These are phyloP conservation scores for Herpetomonas samuelpessoai DNA, from an alignment of 208 protist genomes.

Conservation along the genomic window DNA sequence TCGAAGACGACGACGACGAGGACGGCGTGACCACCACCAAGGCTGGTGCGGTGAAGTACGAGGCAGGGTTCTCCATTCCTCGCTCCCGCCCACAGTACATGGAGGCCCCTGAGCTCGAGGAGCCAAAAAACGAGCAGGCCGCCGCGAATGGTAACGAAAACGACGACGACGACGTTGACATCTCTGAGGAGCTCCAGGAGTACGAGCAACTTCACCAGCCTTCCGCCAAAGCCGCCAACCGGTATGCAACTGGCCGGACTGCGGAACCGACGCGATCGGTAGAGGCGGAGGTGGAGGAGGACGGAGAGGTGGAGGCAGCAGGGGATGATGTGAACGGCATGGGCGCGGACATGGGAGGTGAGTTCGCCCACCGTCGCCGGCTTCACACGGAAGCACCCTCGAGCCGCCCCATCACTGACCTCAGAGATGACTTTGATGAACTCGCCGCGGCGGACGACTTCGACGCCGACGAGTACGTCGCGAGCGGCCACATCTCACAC, in stretches of 20 bases:
- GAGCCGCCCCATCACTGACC: not conserved
- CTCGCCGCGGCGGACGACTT: not conserved
- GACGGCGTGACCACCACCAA: conserved; percentile 4
- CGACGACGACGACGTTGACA: conserved; percentile 30
- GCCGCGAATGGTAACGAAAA: conserved; percentile 29
- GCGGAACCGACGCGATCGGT: conserved; percentile 11
- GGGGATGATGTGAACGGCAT: too few relatives aligned
- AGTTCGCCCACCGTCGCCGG: not conserved
- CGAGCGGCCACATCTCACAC: not conserved
- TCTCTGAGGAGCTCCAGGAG: conserved; percentile 24
- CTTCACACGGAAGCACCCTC: not conserved
- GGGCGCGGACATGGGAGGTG: too few relatives aligned
- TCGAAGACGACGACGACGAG: not conserved
- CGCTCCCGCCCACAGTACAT: conserved; percentile 27
- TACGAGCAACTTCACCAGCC: conserved; percentile 29
- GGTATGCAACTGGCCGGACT: conserved; percentile 1
- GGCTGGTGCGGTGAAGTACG: conserved; percentile 2
- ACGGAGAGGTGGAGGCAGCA: too few relatives aligned
- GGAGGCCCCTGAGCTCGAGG: conserved; percentile 39
- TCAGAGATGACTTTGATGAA: not conserved
- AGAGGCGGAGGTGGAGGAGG: conserved; percentile 9
- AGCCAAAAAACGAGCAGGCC: conserved; percentile 43
- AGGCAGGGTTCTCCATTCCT: conserved; percentile 17
- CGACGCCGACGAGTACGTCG: conserved; percentile 3
- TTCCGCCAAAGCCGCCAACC: conserved; percentile 10